Percentiles rank a stretch among this genome's conserved stretches.
These are phyloP conservation scores for Zygotorulaspora florentina DNA, from an alignment of 805 yeast genomes.

Conservation along the genomic window DNA sequence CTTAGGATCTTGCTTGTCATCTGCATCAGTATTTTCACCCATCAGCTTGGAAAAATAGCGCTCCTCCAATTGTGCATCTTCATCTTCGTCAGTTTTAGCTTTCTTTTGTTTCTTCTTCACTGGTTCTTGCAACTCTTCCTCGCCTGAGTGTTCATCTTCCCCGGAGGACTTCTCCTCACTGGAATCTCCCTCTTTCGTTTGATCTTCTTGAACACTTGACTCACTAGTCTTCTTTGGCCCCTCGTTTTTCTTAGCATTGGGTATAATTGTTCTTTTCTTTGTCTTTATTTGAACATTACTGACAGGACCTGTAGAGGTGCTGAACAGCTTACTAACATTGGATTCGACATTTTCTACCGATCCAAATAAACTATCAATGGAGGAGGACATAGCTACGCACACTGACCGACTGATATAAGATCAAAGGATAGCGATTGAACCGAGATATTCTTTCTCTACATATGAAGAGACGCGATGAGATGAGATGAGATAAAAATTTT, in stretches of 20 bases:
- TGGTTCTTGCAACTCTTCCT: conserved; percentile 24
- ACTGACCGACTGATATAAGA: background rate
- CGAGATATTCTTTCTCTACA: background rate
- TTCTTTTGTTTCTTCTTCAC: conserved; percentile 21
- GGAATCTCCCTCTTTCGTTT: conserved; percentile 23
- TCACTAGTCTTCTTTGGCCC: conserved; percentile 14
- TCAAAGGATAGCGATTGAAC: background rate
- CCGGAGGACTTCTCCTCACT: conserved; percentile 6
- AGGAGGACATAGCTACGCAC: conserved; percentile 18
- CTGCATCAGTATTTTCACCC: conserved; percentile 24
- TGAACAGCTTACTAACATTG: conserved; percentile 36
- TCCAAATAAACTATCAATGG: conserved; percentile 35
- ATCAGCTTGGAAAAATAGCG: conserved; percentile 50
- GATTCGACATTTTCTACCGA: conserved; percentile 32
- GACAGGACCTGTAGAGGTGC: conserved; percentile 47
- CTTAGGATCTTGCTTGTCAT: conserved; percentile 24
- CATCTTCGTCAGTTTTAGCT: conserved; percentile 17
- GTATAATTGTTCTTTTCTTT: conserved; percentile 23
- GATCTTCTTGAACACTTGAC: conserved; percentile 5
- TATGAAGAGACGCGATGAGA: conserved; percentile 11
- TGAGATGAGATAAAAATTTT: conserved; percentile 22
- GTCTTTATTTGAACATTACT: conserved; percentile 23
- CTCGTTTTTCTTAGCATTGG: conserved; percentile 9
- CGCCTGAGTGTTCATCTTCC: conserved; percentile 17
- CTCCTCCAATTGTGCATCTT: conserved; percentile 49